Conservation (phyloP, 2,329 filamentous ascomycete species). For the Neofusicoccum ribis region DNA sequence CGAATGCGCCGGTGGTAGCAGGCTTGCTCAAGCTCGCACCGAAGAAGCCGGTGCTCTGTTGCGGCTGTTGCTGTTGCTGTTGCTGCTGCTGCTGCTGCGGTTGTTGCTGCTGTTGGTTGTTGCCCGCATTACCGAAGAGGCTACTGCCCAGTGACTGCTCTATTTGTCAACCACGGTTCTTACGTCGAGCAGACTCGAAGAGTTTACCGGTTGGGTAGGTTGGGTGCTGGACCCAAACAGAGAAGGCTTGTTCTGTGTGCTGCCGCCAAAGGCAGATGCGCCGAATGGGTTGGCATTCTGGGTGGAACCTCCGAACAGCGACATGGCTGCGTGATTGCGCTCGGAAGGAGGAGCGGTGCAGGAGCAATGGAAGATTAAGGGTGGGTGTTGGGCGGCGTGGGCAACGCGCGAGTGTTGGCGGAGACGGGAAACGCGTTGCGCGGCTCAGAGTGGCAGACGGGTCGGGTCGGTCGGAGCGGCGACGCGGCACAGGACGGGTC, state of each 20-base stretch:
- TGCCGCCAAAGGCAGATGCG: slow-evolving; percentile 6
- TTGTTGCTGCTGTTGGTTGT: slow-evolving; percentile 5
- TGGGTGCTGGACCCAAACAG: slow-evolving; percentile 8
- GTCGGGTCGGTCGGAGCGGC: neutral
- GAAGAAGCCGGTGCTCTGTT: slow-evolving; percentile 17
- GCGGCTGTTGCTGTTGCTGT: slow-evolving; percentile 20
- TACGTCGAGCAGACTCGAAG: neutral
- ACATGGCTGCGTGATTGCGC: neutral
- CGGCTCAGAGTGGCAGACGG: neutral
- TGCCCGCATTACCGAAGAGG: slow-evolving; percentile 42
- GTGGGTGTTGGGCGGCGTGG: neutral
- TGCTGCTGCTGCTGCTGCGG: slow-evolving; percentile 1
- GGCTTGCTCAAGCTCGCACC: slow-evolving; percentile 24
- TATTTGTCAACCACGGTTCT: neutral
- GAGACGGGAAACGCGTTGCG: neutral
- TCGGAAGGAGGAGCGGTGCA: neutral
- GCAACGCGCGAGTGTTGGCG: neutral
- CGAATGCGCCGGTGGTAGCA: slow-evolving; percentile 34
- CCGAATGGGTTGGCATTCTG: slow-evolving; percentile 1
- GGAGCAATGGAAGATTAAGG: neutral
- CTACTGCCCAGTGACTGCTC: slow-evolving; percentile 27
- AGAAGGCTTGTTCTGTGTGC: slow-evolving; percentile 15
- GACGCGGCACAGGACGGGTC: neutral
- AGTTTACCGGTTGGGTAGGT: neutral
- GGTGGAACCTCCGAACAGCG: neutral